Evolutionary conservation across 306 rosid species (phyloP).

Genomic region (Vigna radiata): DNA sequence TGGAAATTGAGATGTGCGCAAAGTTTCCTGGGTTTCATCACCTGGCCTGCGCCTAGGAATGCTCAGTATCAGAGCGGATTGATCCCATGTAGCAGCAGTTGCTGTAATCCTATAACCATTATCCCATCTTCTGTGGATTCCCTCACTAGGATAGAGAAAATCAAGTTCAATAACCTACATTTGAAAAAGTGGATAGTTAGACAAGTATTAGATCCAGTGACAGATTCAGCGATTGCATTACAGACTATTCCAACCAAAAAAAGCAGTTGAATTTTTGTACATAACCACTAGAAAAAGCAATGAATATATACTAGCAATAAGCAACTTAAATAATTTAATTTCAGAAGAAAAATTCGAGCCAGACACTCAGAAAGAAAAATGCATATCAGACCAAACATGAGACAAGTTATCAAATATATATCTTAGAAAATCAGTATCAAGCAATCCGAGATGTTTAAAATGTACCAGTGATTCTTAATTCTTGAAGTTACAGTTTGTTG

Average conservation of each 20-base stretch:
- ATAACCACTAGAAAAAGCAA: not conserved
- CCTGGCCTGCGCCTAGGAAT: constrained; percentile 89
- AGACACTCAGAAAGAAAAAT: no score
- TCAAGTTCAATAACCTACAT: constrained; percentile 93
- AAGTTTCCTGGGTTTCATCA: constrained; percentile 88
- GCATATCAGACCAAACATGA: constrained; percentile 15
- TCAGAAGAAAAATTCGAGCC: not conserved
- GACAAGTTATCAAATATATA: not conserved
- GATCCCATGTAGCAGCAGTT: constrained; percentile 95
- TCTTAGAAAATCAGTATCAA: not conserved
- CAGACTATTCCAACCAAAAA: not conserved
- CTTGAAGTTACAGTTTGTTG: not conserved
- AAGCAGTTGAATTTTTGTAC: not conserved
- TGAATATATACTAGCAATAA: not conserved
- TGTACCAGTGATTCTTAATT: not conserved
- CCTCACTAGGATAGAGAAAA: constrained; percentile 96
- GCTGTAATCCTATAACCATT: constrained; percentile 86
- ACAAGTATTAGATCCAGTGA: not conserved
- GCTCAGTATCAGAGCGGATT: constrained; percentile 92
- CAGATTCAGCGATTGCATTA: not conserved
- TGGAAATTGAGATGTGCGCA: constrained; percentile 92
- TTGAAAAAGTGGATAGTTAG: not conserved
- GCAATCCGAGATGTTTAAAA: not conserved
- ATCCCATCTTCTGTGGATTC: constrained; percentile 96
- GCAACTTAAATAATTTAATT: not conserved